Conservation (phyloP, 1,284 basidiomycete species). For the Cryptococcus wingfieldii region DNA sequence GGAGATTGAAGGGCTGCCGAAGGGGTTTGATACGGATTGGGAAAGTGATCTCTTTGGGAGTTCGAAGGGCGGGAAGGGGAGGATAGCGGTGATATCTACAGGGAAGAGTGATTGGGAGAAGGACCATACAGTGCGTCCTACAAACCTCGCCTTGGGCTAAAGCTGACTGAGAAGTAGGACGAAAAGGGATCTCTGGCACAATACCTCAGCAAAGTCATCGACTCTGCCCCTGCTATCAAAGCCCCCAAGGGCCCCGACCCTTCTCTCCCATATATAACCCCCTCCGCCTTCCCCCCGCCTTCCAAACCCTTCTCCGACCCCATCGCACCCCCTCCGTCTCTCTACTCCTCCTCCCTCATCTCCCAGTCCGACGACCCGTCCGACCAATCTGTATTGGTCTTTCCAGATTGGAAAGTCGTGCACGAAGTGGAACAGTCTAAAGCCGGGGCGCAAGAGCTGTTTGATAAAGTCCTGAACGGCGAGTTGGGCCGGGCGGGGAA, state of each 20-base stretch:
- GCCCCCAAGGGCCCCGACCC: conserved; percentile 20
- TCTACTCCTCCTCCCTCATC: conserved; percentile 72
- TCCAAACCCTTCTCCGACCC: conserved; percentile 20
- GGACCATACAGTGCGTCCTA: conserved; percentile 57
- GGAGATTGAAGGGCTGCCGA: conserved; percentile 70
- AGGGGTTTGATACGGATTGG: conserved; percentile 68
- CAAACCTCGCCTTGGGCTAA: neutral
- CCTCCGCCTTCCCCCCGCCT: conserved; percentile 32
- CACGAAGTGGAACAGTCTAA: conserved; percentile 61
- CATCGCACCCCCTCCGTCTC: conserved; percentile 51
- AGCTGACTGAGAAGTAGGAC: conserved; percentile 2
- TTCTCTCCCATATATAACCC: conserved; percentile 27
- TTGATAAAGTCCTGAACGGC: conserved; percentile 61
- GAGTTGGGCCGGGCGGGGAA: conserved; percentile 46
- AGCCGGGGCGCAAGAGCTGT: conserved; percentile 63
- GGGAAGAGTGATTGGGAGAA: conserved; percentile 80
- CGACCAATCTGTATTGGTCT: conserved; percentile 70
- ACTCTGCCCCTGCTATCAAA: conserved; percentile 9
- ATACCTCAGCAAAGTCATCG: conserved; percentile 21
- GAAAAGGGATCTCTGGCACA: conserved; percentile 25
- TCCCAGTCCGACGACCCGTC: conserved; percentile 64
- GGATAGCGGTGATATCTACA: conserved; percentile 79
- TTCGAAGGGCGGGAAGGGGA: conserved; percentile 72
- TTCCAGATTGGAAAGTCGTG: conserved; percentile 84
- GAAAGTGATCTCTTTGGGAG: conserved; percentile 73